Base-by-base conservation (phyloP, 352 stramenopile species). In the Pythium folliculosum region DNA sequence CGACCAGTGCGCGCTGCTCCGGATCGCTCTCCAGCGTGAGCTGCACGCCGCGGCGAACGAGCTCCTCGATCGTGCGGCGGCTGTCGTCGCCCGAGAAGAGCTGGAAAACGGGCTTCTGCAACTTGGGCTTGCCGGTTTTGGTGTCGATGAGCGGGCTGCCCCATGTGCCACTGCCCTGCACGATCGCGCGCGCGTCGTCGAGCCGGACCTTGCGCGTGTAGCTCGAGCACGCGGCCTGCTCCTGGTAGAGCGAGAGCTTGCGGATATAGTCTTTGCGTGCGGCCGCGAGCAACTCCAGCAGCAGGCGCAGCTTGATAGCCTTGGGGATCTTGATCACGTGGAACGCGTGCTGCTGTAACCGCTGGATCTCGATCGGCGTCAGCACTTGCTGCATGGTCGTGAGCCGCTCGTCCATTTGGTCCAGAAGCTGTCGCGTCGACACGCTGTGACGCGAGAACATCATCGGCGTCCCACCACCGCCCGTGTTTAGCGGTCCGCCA, bases 301-400 rank as follows among this genome's bases (percentile, higher is more conserved):
- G 56, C 8, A 94, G 51, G 8, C 66, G 76, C 63, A 78, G 68
- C 67, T 94, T 92, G 62, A 86, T 86, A 56, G 71, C 86, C 48
- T 89, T 91, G 4, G 84, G 71, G 25, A 94, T 80, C 40, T 84
- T 86, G 50, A 94, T 79, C 32, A 94, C 61, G 48, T 90, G 82
- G 59, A 73, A 73, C 0, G 80, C 63, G 48, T 78, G 78, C 65
- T 86, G 76, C 50, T 92, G 84, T 19, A 92, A 57, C 5, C 86
- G 82, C 65, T 91, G 82, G 45, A 92, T 71, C 75, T 94, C 84
- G 32, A 94, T 83, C 5, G 86, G 84, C 9, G 84, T 91, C 32
- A 92, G 67, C 59, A 92, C 78, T 62, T 89, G 84, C 73, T 92
- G 86, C 86, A 91, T 91, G 10, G 53, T 82, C 17, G 73, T 77